Base-by-base conservation (phyloP, 345 rosid species). In the Eucalyptus dawsonii region DNA sequence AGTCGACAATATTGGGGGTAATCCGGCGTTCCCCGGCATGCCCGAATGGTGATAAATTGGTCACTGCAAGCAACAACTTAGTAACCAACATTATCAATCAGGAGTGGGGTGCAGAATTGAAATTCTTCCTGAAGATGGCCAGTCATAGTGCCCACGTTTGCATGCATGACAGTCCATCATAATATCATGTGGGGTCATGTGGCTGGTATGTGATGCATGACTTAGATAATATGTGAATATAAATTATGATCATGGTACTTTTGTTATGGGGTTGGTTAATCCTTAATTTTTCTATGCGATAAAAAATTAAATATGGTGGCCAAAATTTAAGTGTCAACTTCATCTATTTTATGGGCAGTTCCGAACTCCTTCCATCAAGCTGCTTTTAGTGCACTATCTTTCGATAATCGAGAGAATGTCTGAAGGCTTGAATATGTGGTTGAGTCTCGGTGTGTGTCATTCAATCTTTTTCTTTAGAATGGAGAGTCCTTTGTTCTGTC, bases 181-280 rank as follows among this genome's bases (percentile, higher is more conserved):
- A 54, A 54, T 21, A 54, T 54, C 1, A 0, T 21, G 58, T 54
- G 58, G 58, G 58, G 25, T 9, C 58, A 54, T 54, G 58, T 54
- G 58, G 58, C 25, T 54, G 9, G 58, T 4, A 0, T 21, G 11
- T 21, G 11, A 54, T 21, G 25, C 58, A 8, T 54, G 25, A 54
- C 58, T 54, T 54, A 54, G 21, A 54, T 54, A 54, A 54, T 21
- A 54, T 54, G 58, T 8, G 58, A 54, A 54, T 54, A 54, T 54
- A 53, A 45, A 45, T 45, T 56, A 56, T 56, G 29, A 56, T 22
- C 1, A 9, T 4, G 1, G 11, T 21, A 56, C 5, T 56, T 56
- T 56, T 22, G 2, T 22, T 56, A 15, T 21, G 5, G 62, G 3
- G 3, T 22, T 0, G 13, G 3, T 9, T 4, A 56, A 56, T 22